Evolutionary conservation across 2,329 filamentous ascomycete species (phyloP), one percentile per base, ranked within the genome.

Genomic region (Coleophoma cylindrospora): DNA sequence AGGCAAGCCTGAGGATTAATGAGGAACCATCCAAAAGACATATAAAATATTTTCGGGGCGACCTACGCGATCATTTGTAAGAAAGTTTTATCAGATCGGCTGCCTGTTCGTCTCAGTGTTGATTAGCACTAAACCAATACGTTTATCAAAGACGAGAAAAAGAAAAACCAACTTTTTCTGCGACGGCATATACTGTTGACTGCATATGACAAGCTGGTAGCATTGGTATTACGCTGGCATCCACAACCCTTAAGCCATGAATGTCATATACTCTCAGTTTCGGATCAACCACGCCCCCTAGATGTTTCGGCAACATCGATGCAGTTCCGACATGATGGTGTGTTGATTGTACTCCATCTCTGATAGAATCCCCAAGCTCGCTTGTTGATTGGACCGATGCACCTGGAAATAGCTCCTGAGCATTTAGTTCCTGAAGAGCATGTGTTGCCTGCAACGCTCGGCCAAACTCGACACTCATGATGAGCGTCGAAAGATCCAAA

Each of bases 241-340:
- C 50, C 4, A 43, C 53, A 10, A 55, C 13, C 21, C 50, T 40
- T 14, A 55, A 43, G 7, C 50, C 53, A 15, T 43, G 27, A 21
- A 55, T 47, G 21, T 51, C 53, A 45, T 55, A 53, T 12, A 55
- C 53, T 34, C 34, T 21, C 13, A 53, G 34, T n/a, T 48, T 22
- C 12, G 44, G 27, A 46, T 53, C 51, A 38, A 55, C 53, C 13
- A 55, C 54, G 36, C 50, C 54, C 1, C 52, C 52, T 13, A 50
- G 22, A 9, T 55, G 33, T 33, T 44, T 50, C 2, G 54, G 54
- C 12, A 54, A 33, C 50, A 55, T 56, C 7, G 52, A 38, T 9
- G 50, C 45, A 2, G 54, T 48, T 4, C 54, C 70, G 9, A 43
- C 40, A 19, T 51, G 69, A 58, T 75, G 73, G 52, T 70, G 71